phyloP scores from a whole-genome alignment of 129 eudicot genomes.

The Scalesia atractyloides region DNA sequence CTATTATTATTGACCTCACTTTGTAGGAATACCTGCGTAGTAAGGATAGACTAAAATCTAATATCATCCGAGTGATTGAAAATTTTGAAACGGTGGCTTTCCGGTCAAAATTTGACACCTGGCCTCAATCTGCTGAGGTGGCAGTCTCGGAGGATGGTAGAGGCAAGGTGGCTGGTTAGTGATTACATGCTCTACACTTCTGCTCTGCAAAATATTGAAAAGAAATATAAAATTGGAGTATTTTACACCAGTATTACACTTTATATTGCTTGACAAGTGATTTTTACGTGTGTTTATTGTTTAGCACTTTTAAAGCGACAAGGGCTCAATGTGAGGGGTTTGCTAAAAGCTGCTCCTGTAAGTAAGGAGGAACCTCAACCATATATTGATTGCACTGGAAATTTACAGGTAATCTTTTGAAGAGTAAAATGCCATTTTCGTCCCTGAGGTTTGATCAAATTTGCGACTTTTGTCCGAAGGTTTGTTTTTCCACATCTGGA shows the following conservation, averaged over 20 bases:
- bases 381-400: slow-evolving; percentile 81
- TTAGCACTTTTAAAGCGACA: slow-evolving; percentile 83
- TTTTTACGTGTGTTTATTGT: slow-evolving; percentile 25
- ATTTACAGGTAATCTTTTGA: slow-evolving; percentile 62
- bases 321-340: slow-evolving; percentile 86
- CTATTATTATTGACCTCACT: slow-evolving; percentile 13
- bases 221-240: slow-evolving; percentile 1
- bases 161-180: slow-evolving; percentile 95
- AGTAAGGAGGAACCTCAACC: slow-evolving; percentile 75
- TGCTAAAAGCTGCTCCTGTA: slow-evolving; percentile 76
- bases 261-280: slow-evolving; percentile 20
- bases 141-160: slow-evolving; percentile 89
- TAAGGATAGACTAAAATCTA: slow-evolving; percentile 60
- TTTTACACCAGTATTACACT: not conserved
- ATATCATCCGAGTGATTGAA: slow-evolving; percentile 63
- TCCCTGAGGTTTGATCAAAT: too few species aligned
- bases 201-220: not conserved
- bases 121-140: slow-evolving; percentile 75
- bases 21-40: slow-evolving; percentile 57
- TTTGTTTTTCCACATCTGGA: too few species aligned
- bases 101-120: slow-evolving; percentile 59
- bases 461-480: too few species aligned
- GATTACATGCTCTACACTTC: not conserved
- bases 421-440: too few species aligned
- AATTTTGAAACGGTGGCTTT: slow-evolving; percentile 82